phyloP scores from a whole-genome alignment of 176 grass and related monocot genomes.

The Ananas comosus region DNA sequence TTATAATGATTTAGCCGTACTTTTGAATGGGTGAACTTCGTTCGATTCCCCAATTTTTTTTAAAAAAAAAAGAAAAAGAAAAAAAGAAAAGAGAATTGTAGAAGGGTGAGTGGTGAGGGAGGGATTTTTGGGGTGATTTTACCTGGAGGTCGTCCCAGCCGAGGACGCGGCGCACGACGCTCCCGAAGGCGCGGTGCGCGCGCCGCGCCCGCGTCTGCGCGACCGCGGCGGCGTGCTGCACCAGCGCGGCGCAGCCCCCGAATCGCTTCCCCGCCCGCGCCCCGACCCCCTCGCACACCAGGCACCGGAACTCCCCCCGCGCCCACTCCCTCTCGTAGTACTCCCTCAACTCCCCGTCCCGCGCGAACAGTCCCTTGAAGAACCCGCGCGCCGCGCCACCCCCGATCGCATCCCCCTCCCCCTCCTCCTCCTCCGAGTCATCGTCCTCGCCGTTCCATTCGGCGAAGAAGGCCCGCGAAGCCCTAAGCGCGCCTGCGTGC shows the following conservation, averaged over 20 bases:
- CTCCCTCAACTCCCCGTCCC: constrained; percentile 32
- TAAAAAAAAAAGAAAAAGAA: too few species aligned
- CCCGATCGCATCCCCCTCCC: constrained; percentile 12
- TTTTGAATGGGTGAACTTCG: too few species aligned
- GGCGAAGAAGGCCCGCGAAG: constrained; percentile 34
- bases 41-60: too few species aligned
- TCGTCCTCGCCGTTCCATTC: constrained; percentile 1
- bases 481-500: constrained; percentile 24
- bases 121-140: not conserved
- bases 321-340: constrained; percentile 47
- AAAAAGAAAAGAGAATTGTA: not conserved
- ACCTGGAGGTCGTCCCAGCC: constrained; percentile 28
- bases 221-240: constrained; percentile 55
- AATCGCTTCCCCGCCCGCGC: constrained; percentile 41
- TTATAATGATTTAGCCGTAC: too few species aligned
- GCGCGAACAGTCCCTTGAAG: constrained; percentile 43
- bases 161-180: constrained; percentile 27
- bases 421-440: constrained; percentile 16
- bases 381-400: constrained; percentile 14
- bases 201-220: constrained; percentile 29
- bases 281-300: constrained; percentile 48
- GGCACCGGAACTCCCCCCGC: constrained; percentile 45
- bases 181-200: constrained; percentile 52
- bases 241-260: constrained; percentile 45
- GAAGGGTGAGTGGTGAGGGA: not conserved